Evolutionary conservation across 2,329 filamentous ascomycete genomes (phyloP), one percentile per base, ranked within the genome.

Genomic region (Cercospora berteroae): DNA sequence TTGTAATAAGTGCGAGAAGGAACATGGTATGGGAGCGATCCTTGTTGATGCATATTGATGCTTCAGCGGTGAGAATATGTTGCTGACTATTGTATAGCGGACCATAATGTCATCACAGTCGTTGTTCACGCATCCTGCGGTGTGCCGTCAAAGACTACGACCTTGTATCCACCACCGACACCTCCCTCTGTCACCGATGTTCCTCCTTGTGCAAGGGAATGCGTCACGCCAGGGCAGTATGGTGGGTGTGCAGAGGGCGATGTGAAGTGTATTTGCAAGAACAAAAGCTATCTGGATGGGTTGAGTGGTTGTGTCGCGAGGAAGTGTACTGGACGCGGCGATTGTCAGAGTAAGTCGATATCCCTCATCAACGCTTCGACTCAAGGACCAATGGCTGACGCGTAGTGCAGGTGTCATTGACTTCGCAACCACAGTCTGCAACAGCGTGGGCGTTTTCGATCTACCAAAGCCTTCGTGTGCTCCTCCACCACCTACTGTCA

Each of bases 41-140:
- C 23, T 12, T 16, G 6, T 12, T 2, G 5, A 8, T 13, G n/a
- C 33, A 5, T 5, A 1, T 18, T 2, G 3, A 16, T 58, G 56
- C 27, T 56, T 12, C 13, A 58, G 25, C 10, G n/a, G 55, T 3
- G 27, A 6, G 23, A 12, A 25, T 2, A 36, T 1, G 6, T 39
- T 39, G 5, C 36, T 48, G 36, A 61, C 42, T 13, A 7, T 27
- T 25, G 23, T 23, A 7, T 9, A 31, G 50, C 48, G 1, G 48
- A 27, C 8, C 13, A 61, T 1, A 36, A 58, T 58, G 29, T 58
- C 55, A 48, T 61, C 59, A 64, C 61, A n/a, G 50, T 64, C 61
- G 33, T 33, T 16, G 61, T 64, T 33, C 52, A 64, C 50, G 48
- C 31, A 16, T 64, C 61, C n/a, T 64, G 61, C 33, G 61, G 61